Conservation (phyloP, 2,329 filamentous ascomycete genomes). For the Ramichloridium luteum region DNA sequence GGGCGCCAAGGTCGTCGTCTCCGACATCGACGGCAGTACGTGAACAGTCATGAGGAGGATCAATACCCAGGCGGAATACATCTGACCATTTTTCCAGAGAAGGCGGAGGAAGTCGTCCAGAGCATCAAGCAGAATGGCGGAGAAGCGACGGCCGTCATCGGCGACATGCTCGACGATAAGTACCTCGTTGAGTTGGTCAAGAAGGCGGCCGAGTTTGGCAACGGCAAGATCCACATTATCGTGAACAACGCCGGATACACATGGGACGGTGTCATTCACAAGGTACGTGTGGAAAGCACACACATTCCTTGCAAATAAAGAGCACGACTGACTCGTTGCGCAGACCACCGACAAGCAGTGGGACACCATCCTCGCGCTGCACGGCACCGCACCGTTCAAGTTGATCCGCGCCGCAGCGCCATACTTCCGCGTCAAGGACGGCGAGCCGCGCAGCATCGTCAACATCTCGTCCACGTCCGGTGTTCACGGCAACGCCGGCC, state of each 20-base stretch:
- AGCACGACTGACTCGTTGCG: not conserved
- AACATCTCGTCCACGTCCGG: conserved; percentile 77
- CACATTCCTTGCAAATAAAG: too few species aligned
- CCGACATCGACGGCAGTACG: conserved; percentile 66
- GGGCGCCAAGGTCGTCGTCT: conserved; percentile 71
- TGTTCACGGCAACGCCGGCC: conserved; percentile 78
- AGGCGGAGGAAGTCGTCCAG: conserved; percentile 55
- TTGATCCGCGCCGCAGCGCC: conserved; percentile 68
- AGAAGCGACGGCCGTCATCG: conserved; percentile 58
- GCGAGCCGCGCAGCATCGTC: conserved; percentile 64
- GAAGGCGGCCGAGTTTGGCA: conserved; percentile 65
- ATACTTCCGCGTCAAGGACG: conserved; percentile 79
- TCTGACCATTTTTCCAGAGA: conserved; percentile 41
- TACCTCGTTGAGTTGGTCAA: conserved; percentile 64
- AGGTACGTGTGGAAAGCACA: conserved; percentile 34
- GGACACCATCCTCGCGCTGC: conserved; percentile 74
- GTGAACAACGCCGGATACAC: conserved; percentile 90
- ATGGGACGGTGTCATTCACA: conserved; percentile 87
- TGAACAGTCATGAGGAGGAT: too few species aligned
- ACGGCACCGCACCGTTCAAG: conserved; percentile 76
- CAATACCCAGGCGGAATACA: too few species aligned
- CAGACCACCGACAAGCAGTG: conserved; percentile 79
- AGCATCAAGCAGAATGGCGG: conserved; percentile 56
- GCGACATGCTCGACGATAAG: conserved; percentile 59
- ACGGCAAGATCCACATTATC: conserved; percentile 80